Conservation (phyloP, 306 rosid genomes). For the Parietaria judaica region DNA sequence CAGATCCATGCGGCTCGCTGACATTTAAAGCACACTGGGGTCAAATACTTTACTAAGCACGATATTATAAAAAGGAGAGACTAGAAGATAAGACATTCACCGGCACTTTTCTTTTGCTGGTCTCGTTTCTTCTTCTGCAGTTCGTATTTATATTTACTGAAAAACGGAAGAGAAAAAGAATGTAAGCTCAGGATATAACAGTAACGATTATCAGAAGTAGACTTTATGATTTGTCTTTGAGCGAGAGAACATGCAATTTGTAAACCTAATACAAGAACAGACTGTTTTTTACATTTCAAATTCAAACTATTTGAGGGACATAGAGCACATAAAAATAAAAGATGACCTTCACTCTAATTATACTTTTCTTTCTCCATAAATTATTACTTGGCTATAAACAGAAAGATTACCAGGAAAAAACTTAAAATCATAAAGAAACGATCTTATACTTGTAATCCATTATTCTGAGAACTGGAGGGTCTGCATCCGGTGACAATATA, state of each 20-base stretch:
- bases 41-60: constrained; percentile 38
- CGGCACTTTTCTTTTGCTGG: constrained; percentile 98
- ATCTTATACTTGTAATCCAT: constrained; percentile 75
- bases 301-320: too few species aligned
- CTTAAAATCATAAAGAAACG: background rate
- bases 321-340: too few species aligned
- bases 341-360: background rate
- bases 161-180: constrained; percentile 19
- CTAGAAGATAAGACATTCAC: constrained; percentile 40
- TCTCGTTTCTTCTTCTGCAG: constrained; percentile 87
- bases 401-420: constrained; percentile 2
- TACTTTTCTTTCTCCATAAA: too few species aligned
- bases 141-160: constrained; percentile 91
- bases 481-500: constrained; percentile 83
- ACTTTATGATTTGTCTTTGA: background rate
- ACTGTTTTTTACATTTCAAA: too few species aligned
- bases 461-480: constrained; percentile 91
- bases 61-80: constrained; percentile 27
- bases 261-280: too few species aligned
- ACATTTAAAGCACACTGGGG: constrained; percentile 36
- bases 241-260: too few species aligned
- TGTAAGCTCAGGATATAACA: too few species aligned
- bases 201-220: background rate
- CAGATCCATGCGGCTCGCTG: constrained; percentile 92
- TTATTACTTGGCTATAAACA: background rate